Percentiles rank a stretch among this genome's conserved stretches.
These are phyloP conservation scores for Datisca glomerata DNA, from an alignment of 306 rosid species.

Conservation along the genomic window DNA sequence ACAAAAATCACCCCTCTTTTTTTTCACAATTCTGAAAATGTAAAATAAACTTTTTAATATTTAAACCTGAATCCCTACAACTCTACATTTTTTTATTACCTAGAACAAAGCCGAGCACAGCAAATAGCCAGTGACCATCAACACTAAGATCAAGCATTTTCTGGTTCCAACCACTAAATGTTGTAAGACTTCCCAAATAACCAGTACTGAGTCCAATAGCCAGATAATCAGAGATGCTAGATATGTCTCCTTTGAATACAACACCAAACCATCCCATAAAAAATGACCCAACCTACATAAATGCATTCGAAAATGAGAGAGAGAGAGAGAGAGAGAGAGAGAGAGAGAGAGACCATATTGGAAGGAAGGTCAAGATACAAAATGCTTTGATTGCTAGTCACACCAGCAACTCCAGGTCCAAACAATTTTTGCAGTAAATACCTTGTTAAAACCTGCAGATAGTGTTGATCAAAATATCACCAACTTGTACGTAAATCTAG, in stretches of 20 bases:
- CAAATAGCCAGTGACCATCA: slow-evolving; percentile 51
- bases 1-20: no score
- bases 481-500: no score
- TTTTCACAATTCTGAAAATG: no score
- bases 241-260: slow-evolving; percentile 64
- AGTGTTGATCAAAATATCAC: no score
- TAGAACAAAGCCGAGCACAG: slow-evolving; percentile 52
- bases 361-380: slow-evolving; percentile 85
- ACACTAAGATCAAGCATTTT: slow-evolving; percentile 73
- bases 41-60: no score
- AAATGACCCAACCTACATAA: slow-evolving; percentile 73
- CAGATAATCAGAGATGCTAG: slow-evolving; percentile 49
- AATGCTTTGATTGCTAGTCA: slow-evolving; percentile 42
- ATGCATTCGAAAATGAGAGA: not conserved
- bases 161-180: slow-evolving; percentile 94
- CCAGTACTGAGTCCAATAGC: slow-evolving; percentile 74
- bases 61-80: no score
- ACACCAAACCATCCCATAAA: slow-evolving; percentile 95
- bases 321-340: not conserved
- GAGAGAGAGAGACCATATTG: slow-evolving; percentile 55
- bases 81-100: slow-evolving; percentile 25
- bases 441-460: slow-evolving; percentile 70
- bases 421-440: slow-evolving; percentile 60
- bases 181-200: slow-evolving; percentile 87
- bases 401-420: slow-evolving; percentile 46